Percentiles rank a stretch among this genome's conserved stretches.
Conservation (phyloP, 768 basidiomycete genomes). For the Auricularia sp. region DNA sequence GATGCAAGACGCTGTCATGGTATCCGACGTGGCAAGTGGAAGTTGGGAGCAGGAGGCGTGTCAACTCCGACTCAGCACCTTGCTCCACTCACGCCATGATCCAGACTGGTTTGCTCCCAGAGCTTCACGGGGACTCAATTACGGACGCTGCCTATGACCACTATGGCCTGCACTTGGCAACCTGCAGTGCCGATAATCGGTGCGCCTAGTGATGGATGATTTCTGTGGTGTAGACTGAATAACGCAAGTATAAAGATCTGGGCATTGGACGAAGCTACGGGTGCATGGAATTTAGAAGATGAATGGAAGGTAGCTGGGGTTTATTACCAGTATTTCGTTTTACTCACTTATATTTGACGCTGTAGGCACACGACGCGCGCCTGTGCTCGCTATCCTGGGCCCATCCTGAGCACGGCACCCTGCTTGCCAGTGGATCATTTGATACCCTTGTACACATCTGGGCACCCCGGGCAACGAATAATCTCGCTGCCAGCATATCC, state of each 20-base stretch:
- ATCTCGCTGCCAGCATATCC: not conserved
- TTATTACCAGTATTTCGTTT: not conserved
- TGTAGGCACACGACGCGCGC: conserved; percentile 85
- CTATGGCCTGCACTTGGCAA: conserved; percentile 77
- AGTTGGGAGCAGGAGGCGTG: too few species aligned
- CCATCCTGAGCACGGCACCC: conserved; percentile 82
- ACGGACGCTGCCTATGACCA: conserved; percentile 77
- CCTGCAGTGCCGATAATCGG: conserved; percentile 77
- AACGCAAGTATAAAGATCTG: conserved; percentile 72
- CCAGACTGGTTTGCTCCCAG: not conserved
- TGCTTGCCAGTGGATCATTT: conserved; percentile 80
- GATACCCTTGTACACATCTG: conserved; percentile 90
- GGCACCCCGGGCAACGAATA: conserved; percentile 47
- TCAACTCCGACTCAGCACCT: too few species aligned
- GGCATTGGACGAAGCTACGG: conserved; percentile 61
- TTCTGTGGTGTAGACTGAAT: not conserved
- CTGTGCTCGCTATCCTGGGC: conserved; percentile 80
- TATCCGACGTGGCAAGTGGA: too few species aligned
- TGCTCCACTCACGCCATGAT: not conserved
- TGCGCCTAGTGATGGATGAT: conserved; percentile 19
- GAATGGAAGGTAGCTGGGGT: conserved; percentile 72
- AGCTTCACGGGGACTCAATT: not conserved
- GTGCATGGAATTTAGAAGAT: conserved; percentile 68
- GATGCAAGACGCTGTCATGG: too few species aligned
- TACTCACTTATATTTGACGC: not conserved